Base-by-base conservation (phyloP, 1,284 basidiomycete species). In the Marasmius oreades region DNA sequence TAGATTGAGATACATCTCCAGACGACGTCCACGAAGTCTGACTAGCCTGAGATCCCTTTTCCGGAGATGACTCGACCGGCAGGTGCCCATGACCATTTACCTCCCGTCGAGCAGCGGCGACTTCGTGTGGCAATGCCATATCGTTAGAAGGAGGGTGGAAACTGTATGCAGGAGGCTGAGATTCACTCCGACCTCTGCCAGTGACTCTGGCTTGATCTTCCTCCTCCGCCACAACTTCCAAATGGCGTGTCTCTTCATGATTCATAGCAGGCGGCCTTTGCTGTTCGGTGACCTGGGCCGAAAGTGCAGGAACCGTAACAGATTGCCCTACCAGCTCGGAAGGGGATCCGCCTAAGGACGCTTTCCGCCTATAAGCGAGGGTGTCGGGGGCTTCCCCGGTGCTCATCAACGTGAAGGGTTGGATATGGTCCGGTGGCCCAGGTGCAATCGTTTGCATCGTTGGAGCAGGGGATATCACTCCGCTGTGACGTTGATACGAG, bases 351-450 rank as follows among this genome's bases (percentile, higher is more conserved):
- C 28, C 28, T 31, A 10, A 4, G 28, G 28, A 5, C n/a, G 10
- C 26, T 33, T 50, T 50, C 26, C 47, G 11, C 11, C 23, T 43
- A 22, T 53, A 16, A 14, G 55, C 42, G 8, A 55, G 43, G 26
- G 55, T 44, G n/a, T 37, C 47, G 31, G 42, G 23, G 16, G 48
- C 18, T 16, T 48, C 55, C n/a, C 39, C 24, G 10, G 53, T 43
- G 10, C 51, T 22, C 20, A 55, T 55, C 7, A 58, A 55, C 37
- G 34, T 46, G 57, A 34, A 58, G 23, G 48, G 47, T 33, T 50
- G 47, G 18, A 50, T 20, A 11, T 31, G n/a, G 7, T 50, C 26
- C 18, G 24, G 26, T 20, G 39, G 5, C 20, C 39, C 39, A 10
- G 26, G 26, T 8, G 20, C 10, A 28, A 33, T 18, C 14, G 47